Base-by-base conservation (phyloP, 129 eudicot genomes). In the Arctium lappa region DNA sequence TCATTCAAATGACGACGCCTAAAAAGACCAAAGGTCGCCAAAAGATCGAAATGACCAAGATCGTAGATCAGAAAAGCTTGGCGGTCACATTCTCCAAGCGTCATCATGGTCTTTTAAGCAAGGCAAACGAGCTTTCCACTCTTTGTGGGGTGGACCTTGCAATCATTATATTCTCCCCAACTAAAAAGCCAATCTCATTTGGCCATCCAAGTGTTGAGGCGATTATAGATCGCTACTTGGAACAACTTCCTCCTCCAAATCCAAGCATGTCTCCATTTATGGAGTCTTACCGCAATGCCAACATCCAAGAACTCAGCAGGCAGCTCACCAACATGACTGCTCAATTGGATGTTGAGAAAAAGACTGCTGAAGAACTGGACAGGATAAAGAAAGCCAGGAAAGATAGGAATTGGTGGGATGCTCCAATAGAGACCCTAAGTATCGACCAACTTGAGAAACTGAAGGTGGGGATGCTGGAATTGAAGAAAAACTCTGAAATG, bases 181-280 rank as follows among this genome's bases (percentile, higher is more conserved):
- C 75, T 0, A 36, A 82, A 38, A 90, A 88, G 44, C 85, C 80
- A 5, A 84, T 79, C 74, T 87, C 92, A 2, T 93, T 87, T 37
- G 94, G 97, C 11, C 83, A 84, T 69, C 97, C 94, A 7, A 31
- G 27, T 36, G 89, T 87, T 4, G 81, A 84, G 2, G 11, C 68
- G 0, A 62, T 86, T 6, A 31, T 87, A 8, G 53, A 83, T 62
- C 79, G 88, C 7, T 88, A 70, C 77, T 74, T 81, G 0, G 56
- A 50, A 0, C 78, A 74, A 30, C 69, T 27, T 44, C 80, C 84
- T 53, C 73, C 74, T 10, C 39, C 81, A 6, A 79, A 12, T 8
- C 69, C 89, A 13, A 44, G 15, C 71, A 75, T 81, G 3, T 30
- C 73, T 66, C 81, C 71, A 48, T 60, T 81, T 2, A 42, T 83